phyloP scores from a whole-genome alignment of 768 basidiomycete genomes.

The Serendipita indica region DNA sequence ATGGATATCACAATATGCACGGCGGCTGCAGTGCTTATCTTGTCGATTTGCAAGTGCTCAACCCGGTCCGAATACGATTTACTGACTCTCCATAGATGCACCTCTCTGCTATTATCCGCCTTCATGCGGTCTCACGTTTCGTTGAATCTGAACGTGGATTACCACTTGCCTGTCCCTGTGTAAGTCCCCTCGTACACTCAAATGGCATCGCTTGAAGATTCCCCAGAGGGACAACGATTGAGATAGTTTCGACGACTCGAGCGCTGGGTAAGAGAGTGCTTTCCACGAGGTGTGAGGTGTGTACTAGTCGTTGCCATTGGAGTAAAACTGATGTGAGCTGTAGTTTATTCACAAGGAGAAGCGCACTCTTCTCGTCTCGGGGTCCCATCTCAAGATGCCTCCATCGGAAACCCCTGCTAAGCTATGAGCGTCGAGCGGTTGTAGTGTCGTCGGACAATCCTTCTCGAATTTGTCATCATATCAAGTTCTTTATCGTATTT shows the following conservation, averaged over 20 bases:
- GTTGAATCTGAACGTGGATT: neutral
- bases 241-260: neutral
- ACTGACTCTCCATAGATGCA: neutral
- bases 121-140: neutral
- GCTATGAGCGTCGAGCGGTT: too few relatives aligned
- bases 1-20: conserved; percentile 2
- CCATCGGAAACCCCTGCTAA: neutral
- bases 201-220: too few relatives aligned
- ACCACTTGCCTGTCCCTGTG: conserved; percentile 1
- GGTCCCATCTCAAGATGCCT: conserved; percentile 1
- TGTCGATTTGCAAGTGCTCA: neutral
- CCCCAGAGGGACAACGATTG: conserved; percentile 3
- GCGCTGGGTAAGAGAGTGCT: neutral
- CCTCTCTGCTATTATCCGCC: neutral
- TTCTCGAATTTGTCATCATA: too few relatives aligned
- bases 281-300: conserved; percentile 1
- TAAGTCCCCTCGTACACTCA: neutral
- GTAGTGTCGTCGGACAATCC: too few relatives aligned
- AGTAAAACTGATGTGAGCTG: neutral
- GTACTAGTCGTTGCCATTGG: neutral
- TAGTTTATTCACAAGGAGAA: conserved; percentile 1
- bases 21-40: neutral
- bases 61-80: neutral
- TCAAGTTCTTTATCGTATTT: too few relatives aligned
- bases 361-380: neutral